phyloP scores from a whole-genome alignment of 106 monocot genomes.

The Dactylorhiza incarnata region DNA sequence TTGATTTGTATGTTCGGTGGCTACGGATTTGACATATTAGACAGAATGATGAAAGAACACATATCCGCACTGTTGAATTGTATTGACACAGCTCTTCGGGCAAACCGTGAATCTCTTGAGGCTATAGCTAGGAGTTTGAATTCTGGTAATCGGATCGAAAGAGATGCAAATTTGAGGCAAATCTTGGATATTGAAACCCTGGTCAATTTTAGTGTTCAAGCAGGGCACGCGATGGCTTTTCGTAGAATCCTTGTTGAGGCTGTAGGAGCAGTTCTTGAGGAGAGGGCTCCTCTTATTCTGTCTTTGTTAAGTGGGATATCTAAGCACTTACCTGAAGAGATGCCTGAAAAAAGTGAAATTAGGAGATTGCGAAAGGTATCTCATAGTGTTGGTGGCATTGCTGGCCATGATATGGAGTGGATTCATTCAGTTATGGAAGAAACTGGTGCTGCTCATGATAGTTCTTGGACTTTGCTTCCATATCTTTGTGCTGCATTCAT shows the following conservation, averaged over 20 bases:
- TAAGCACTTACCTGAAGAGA: constrained; percentile 61
- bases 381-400: constrained; percentile 34
- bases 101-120: constrained; percentile 82
- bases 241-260: constrained; percentile 67
- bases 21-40: constrained; percentile 81
- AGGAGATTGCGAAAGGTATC: constrained; percentile 58
- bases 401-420: constrained; percentile 81
- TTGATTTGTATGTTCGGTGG: constrained; percentile 73
- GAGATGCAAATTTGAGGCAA: constrained; percentile 81
- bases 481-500: constrained; percentile 80
- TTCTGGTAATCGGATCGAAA: constrained; percentile 63
- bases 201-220: constrained; percentile 66
- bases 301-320: constrained; percentile 58
- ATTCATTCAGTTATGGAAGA: constrained; percentile 70
- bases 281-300: constrained; percentile 70
- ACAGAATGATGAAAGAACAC: constrained; percentile 56
- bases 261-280: constrained; percentile 65
- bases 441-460: constrained; percentile 40
- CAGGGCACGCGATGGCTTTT: constrained; percentile 76
- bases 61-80: constrained; percentile 70
- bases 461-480: constrained; percentile 87
- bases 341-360: constrained; percentile 77
- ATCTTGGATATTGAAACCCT: constrained; percentile 77
- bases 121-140: constrained; percentile 54
- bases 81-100: constrained; percentile 57